phyloP scores from a whole-genome alignment of 768 basidiomycete species.

The Agrocybe chaxingu region DNA sequence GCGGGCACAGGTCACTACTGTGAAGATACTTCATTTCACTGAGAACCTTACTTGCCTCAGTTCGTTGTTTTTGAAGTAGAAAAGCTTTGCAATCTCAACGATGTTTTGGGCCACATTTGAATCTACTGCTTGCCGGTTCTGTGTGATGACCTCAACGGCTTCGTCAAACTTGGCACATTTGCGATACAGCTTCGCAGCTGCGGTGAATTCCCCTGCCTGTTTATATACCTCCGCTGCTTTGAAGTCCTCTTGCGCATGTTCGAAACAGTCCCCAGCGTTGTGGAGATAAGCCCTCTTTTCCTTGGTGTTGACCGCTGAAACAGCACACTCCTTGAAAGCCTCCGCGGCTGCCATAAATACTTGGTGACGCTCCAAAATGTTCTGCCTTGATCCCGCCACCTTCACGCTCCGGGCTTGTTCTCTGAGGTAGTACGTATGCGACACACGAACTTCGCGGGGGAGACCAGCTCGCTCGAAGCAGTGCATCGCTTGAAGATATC shows the following conservation, averaged over 20 bases:
- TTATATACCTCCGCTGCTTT: slow-evolving; percentile 46
- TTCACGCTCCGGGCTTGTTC: slow-evolving; percentile 42
- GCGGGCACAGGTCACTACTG: background rate
- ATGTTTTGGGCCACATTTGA: slow-evolving; percentile 31
- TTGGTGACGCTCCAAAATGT: slow-evolving; percentile 11
- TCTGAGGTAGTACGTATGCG: slow-evolving; percentile 52
- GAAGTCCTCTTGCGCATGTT: slow-evolving; percentile 31
- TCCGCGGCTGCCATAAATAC: slow-evolving; percentile 46
- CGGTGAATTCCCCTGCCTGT: slow-evolving; percentile 31
- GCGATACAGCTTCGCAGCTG: slow-evolving; percentile 13
- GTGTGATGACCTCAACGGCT: slow-evolving; percentile 42
- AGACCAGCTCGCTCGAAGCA: slow-evolving; percentile 36
- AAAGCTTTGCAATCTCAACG: slow-evolving; percentile 40
- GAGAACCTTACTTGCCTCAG: slow-evolving; percentile 27
- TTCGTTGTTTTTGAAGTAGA: slow-evolving; percentile 38
- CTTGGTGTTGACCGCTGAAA: slow-evolving; percentile 22
- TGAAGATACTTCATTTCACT: background rate
- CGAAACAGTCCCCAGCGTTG: slow-evolving; percentile 46
- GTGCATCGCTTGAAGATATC: slow-evolving; percentile 49
- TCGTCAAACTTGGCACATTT: slow-evolving; percentile 40
- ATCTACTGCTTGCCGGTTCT: slow-evolving; percentile 27
- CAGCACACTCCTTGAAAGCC: slow-evolving; percentile 44
- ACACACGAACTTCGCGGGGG: slow-evolving; percentile 39
- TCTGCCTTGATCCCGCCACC: slow-evolving; percentile 9
- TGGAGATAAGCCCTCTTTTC: slow-evolving; percentile 34